Evolutionary conservation across 805 yeast genomes (phyloP).

Genomic region (Wickerhamomyces ciferrii): DNA sequence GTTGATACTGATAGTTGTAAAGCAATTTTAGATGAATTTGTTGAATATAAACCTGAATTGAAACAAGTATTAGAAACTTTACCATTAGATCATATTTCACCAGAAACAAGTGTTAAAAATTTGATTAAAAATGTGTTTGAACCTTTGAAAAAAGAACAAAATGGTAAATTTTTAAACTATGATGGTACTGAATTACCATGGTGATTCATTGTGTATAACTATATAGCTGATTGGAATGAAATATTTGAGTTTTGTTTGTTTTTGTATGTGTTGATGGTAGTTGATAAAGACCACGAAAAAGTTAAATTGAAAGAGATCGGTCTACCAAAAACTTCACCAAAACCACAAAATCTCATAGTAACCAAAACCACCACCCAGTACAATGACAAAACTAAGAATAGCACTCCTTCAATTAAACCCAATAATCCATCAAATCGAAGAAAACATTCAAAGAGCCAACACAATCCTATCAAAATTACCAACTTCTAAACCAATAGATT

Average conservation of each 20-base stretch:
- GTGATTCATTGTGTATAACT: too few species aligned
- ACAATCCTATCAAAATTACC: slow-evolving; percentile 16
- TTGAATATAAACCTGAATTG: background rate
- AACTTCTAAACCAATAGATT: slow-evolving; percentile 38
- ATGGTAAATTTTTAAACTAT: background rate
- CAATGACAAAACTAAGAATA: slow-evolving; percentile 43
- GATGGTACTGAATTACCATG: background rate
- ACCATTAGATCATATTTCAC: background rate
- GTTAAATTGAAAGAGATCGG: too few species aligned
- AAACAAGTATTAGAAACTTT: background rate
- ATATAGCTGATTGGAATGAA: too few species aligned
- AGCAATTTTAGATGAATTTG: background rate
- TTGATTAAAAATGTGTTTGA: background rate
- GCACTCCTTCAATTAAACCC: slow-evolving; percentile 72
- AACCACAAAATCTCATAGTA: too few species aligned
- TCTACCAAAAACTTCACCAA: too few species aligned
- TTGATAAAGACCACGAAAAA: too few species aligned
- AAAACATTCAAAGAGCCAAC: slow-evolving; percentile 45
- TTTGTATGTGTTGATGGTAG: too few species aligned
- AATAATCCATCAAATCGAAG: slow-evolving; percentile 49
- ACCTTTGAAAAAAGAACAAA: background rate
- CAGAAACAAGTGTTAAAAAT: background rate
- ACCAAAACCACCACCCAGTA: background rate
- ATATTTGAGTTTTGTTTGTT: too few species aligned
- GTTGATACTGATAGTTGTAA: background rate